phyloP scores from a whole-genome alignment of 2,329 filamentous ascomycete genomes.

The Elsinoe perseae region DNA sequence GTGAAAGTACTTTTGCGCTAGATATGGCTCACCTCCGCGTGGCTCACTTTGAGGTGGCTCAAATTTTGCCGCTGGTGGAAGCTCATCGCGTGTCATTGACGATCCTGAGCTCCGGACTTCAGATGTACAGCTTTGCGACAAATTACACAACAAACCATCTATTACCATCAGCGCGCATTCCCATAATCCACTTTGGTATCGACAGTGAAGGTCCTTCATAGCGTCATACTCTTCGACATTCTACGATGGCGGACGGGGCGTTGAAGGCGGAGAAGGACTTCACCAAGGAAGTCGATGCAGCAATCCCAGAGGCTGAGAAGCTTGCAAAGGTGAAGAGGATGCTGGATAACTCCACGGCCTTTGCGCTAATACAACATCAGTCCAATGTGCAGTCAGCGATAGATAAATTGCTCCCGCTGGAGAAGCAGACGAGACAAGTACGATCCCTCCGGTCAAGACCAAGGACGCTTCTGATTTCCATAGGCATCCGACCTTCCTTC shows the following conservation, averaged over 20 bases:
- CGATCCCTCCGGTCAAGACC: slow-evolving; percentile 20
- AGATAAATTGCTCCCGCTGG: slow-evolving; percentile 82
- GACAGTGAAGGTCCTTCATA: no score
- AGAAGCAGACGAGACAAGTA: slow-evolving; percentile 97
- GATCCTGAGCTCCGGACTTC: slow-evolving; percentile 13
- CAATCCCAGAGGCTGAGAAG: slow-evolving; percentile 83
- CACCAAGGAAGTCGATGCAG: slow-evolving; percentile 88
- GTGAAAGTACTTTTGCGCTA: not conserved
- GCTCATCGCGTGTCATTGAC: slow-evolving; percentile 13
- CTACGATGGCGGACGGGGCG: slow-evolving; percentile 67
- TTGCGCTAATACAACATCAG: slow-evolving; percentile 35
- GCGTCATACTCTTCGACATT: not conserved
- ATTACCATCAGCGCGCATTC: not conserved
- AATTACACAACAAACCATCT: not conserved
- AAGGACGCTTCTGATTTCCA: not conserved
- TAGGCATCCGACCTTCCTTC: slow-evolving; percentile 93
- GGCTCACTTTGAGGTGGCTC: not conserved
- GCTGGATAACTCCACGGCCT: slow-evolving; percentile 16
- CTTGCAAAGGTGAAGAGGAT: slow-evolving; percentile 65
- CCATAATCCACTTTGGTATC: not conserved
- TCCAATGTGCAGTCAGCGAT: slow-evolving; percentile 77
- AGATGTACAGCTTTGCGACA: not conserved
- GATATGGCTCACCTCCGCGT: not conserved
- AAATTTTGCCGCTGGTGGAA: not conserved
- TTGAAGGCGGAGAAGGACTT: slow-evolving; percentile 98